Base-by-base conservation (phyloP, 2,329 filamentous ascomycete species). In the Cercospora zeina region DNA sequence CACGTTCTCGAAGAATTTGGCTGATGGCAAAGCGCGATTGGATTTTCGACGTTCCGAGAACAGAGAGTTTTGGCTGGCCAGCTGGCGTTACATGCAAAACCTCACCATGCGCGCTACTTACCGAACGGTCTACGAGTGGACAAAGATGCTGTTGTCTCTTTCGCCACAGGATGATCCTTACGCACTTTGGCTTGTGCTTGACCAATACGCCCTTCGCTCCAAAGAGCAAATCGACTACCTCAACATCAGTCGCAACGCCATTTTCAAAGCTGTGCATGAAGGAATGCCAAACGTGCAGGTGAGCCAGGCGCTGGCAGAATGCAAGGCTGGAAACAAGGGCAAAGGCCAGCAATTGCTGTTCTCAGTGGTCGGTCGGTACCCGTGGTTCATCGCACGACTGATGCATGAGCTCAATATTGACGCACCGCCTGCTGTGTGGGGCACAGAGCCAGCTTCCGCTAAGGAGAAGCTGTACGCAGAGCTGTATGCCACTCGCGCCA, bases 81-180 rank as follows among this genome's bases (percentile, higher is more conserved):
- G 88, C 8, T 96, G 92, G 81, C 87, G 93, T 68, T 97, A 97
- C 71, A 88, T 97, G 70, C 86, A 85, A 69, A 95, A 91, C 67
- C 81, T 99, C 21, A 83, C 91, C 14, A 87, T 91, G 77, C 93
- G 96, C 69, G 92, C 93, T n/a, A 97, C 93, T 1, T 96, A 91
- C 81, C 85, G 92, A 51, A 97, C 95, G 0, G 91, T 92, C 0
- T 86, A 96, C 53, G 95, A 97, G 76, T 99, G 95, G 93, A 85
- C 90, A 6, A 96, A 95, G 77, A 78, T 97, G 5, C 80, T 97
- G 9, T 82, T 96, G 31, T 85, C 87, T 62, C 77, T 97, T 62
- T 86, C 92, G 68, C 86, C 87, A 3, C 78, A 82, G 53, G 79
- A 81, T 3, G 95, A 99, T 72, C 92, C 92, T 0, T 97, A 96